phyloP scores from a whole-genome alignment of 768 basidiomycete genomes.

The Pulveroboletus frians region DNA sequence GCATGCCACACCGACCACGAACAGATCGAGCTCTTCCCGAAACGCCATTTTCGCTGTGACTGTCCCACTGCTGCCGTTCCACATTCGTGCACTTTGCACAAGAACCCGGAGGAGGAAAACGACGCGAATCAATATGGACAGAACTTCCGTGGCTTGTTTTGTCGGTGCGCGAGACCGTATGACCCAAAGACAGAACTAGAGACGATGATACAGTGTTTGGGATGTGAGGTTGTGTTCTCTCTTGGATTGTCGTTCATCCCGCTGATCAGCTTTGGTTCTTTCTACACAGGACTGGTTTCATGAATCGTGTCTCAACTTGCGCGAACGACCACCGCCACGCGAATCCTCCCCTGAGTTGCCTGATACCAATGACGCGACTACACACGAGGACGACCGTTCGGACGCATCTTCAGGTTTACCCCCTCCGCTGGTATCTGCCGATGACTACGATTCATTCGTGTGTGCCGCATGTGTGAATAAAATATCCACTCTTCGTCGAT shows the following conservation, averaged over 20 bases:
- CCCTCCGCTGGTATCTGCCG: conserved; percentile 58
- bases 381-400: conserved; percentile 48
- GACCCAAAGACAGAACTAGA: conserved; percentile 69
- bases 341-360: conserved; percentile 31
- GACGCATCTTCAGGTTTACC: conserved; percentile 62
- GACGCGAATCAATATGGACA: conserved; percentile 59
- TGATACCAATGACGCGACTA: not conserved
- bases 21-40: conserved; percentile 83
- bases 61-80: conserved; percentile 66
- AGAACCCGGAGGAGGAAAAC: conserved; percentile 49
- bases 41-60: conserved; percentile 78
- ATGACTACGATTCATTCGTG: conserved; percentile 71
- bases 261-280: conserved; percentile 1
- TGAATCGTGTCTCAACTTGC: conserved; percentile 81
- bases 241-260: not conserved
- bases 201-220: conserved; percentile 85
- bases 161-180: conserved; percentile 68
- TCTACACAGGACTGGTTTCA: conserved; percentile 78
- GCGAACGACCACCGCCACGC: conserved; percentile 55
- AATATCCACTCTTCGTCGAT: conserved; percentile 48
- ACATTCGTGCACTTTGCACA: conserved; percentile 63
- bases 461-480: conserved; percentile 64
- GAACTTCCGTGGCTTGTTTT: conserved; percentile 70
- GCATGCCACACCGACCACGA: conserved; percentile 86
- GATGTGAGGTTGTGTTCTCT: conserved; percentile 59